phyloP scores from a whole-genome alignment of 768 basidiomycete genomes.

The Crepidotus variabilis region DNA sequence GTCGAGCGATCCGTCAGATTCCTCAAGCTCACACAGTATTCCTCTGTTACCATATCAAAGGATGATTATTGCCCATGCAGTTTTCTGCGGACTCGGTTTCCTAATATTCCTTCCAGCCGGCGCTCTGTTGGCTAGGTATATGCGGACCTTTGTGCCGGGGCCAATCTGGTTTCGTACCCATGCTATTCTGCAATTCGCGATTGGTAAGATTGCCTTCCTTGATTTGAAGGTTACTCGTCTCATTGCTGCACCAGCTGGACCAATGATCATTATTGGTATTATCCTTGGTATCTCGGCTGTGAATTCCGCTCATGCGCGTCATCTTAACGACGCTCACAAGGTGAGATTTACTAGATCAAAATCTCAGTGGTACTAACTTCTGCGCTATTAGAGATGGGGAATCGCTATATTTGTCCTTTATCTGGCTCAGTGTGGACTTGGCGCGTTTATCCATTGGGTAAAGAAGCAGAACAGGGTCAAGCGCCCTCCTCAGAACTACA shows the following conservation, averaged over 20 bases:
- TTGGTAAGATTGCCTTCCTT: slow-evolving; percentile 29
- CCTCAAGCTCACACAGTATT: slow-evolving; percentile 14
- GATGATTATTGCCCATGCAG: slow-evolving; percentile 51
- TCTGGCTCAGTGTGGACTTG: slow-evolving; percentile 43
- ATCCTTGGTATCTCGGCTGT: slow-evolving; percentile 41
- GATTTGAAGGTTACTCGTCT: too few species aligned
- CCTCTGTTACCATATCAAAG: slow-evolving; percentile 46
- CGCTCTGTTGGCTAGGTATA: slow-evolving; percentile 49
- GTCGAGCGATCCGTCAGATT: slow-evolving; percentile 7
- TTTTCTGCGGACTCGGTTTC: slow-evolving; percentile 47
- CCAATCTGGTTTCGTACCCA: slow-evolving; percentile 52
- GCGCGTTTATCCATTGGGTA: slow-evolving; percentile 50
- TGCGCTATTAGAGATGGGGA: slow-evolving; percentile 39
- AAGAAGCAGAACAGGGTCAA: slow-evolving; percentile 34
- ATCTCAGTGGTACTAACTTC: not conserved
- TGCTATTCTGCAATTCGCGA: slow-evolving; percentile 42
- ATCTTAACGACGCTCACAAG: slow-evolving; percentile 47
- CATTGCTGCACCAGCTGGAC: slow-evolving; percentile 30
- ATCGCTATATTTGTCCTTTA: slow-evolving; percentile 47
- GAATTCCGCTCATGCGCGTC: slow-evolving; percentile 25
- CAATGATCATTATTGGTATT: slow-evolving; percentile 38
- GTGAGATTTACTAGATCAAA: slow-evolving; percentile 20
- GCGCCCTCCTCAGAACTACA: slow-evolving; percentile 53
- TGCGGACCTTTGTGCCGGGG: slow-evolving; percentile 37
- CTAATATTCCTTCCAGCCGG: slow-evolving; percentile 51